These are phyloP conservation scores for Triglochin maritima DNA, from an alignment of 106 monocot species.

Conservation along the genomic window DNA sequence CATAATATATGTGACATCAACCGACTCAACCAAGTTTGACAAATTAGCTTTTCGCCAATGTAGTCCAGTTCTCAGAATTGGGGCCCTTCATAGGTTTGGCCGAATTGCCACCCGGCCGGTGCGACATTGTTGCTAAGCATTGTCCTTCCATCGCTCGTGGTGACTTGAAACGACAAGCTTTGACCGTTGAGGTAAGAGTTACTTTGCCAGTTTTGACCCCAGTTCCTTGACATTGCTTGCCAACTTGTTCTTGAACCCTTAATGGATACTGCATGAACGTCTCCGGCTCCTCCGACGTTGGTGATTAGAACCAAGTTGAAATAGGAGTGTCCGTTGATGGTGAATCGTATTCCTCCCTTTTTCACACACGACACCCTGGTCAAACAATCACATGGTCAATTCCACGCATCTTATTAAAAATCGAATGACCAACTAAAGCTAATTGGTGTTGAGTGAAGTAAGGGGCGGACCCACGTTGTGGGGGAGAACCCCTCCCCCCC, in stretches of 20 bases:
- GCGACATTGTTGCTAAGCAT: conserved; percentile 45
- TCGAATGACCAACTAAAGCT: neutral
- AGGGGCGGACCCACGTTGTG: no score
- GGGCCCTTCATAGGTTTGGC: conserved; percentile 41
- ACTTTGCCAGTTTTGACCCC: conserved; percentile 92
- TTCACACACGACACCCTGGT: conserved; percentile 47
- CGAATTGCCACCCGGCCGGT: conserved; percentile 54
- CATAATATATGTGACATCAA: no score
- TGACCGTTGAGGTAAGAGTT: conserved; percentile 56
- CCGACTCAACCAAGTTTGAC: no score
- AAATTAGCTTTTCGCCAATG: no score
- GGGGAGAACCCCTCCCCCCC: no score
- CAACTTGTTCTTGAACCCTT: conserved; percentile 51
- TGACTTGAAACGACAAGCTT: conserved; percentile 69
- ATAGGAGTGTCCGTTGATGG: conserved; percentile 68
- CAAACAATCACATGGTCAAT: neutral
- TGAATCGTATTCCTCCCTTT: conserved; percentile 64
- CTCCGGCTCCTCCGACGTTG: conserved; percentile 68
- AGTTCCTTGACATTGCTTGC: conserved; percentile 70
- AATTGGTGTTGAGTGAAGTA: no score
- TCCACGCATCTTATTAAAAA: neutral
- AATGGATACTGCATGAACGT: conserved; percentile 46
- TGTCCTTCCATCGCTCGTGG: conserved; percentile 58
- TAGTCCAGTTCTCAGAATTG: conserved; percentile 7
- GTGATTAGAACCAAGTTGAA: conserved; percentile 70